Evolutionary conservation across 2,329 filamentous ascomycete species (phyloP), one percentile per base, ranked within the genome.

Genomic region (Chrysosporium queenslandicum): DNA sequence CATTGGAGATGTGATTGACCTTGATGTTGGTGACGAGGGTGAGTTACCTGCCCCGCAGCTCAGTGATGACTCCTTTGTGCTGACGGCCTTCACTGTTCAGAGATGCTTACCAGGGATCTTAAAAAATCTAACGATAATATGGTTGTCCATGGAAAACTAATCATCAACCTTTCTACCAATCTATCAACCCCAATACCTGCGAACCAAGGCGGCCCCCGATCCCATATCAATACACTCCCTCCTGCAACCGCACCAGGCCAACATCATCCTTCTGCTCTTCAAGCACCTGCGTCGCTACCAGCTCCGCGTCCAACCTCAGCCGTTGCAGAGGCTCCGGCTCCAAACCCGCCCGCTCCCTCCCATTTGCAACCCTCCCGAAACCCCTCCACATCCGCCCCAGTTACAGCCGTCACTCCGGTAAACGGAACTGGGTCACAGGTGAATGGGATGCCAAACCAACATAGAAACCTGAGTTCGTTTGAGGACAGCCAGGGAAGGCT

Each of bases 51-150:
- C 56, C 40, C 50, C 23, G 36, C 20, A 21, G 16, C 18, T 20
- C 39, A 27, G 21, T 39, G n/a, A 37, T 46, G 32, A 21, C 39
- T 20, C 46, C 45, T 20, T 40, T 21, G 34, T 47, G 23, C 46
- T 50, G 8, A 46, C 34, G 7, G 16, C 23, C 27, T 46, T 50
- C 52, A 50, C 46, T 18, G 7, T 25, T 8, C 30, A 82, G 90
- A 97, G 73, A 98, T 97, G 91, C 86, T 98, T 66, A 97, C 92
- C 47, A 79, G 89, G 60, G 92, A 98, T 68, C 78, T 98, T 30
- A 96, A 97, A 68, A 97, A 96, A 71, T 96, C 92, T 4, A 96
- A 89, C 55, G 92, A 98, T 68, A 97, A 97, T 66, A 81, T 98
- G 46, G 89, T 97, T 53, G 92, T 98, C 30, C 90, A 98, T 66